Evolutionary conservation across 2,329 filamentous ascomycete genomes (phyloP).

Genomic region (Aphanocladium album): DNA sequence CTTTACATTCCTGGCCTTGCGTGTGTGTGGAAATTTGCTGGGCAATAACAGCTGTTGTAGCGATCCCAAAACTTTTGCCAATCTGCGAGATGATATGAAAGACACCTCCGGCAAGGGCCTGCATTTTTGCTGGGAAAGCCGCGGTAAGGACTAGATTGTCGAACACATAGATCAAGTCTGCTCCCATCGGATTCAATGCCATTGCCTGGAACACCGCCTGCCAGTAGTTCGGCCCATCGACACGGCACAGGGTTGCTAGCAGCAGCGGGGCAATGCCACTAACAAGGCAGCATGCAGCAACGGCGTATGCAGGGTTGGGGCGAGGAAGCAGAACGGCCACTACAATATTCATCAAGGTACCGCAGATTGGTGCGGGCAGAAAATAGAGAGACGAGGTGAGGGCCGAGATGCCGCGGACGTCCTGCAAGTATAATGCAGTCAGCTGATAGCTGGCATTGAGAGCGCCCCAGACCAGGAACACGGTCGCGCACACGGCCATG

Average conservation of each 20-base stretch:
- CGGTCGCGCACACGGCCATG: slow-evolving; percentile 43
- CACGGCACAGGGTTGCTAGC: too few species aligned
- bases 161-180: slow-evolving; percentile 2
- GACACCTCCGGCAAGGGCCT: not conserved
- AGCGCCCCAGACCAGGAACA: slow-evolving; percentile 36
- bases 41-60: slow-evolving; percentile 10
- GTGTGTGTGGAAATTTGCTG: too few species aligned
- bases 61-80: slow-evolving; percentile 2
- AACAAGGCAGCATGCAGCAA: too few species aligned
- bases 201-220: slow-evolving; percentile 2
- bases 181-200: not conserved
- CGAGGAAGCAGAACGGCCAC: too few species aligned
- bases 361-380: too few species aligned
- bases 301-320: too few species aligned
- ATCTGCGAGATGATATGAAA: slow-evolving; percentile 5
- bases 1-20: too few species aligned
- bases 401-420: not conserved
- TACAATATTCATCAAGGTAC: too few species aligned
- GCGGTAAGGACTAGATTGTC: slow-evolving; percentile 3
- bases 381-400: slow-evolving; percentile 2
- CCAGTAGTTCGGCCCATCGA: too few species aligned
- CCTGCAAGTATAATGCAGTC: slow-evolving; percentile 16
- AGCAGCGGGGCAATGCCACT: too few species aligned
- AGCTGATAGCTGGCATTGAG: slow-evolving; percentile 29
- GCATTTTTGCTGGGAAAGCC: slow-evolving; percentile 3